phyloP scores from a whole-genome alignment of 2,329 filamentous ascomycete species.

The Aspergillus ochraceus region DNA sequence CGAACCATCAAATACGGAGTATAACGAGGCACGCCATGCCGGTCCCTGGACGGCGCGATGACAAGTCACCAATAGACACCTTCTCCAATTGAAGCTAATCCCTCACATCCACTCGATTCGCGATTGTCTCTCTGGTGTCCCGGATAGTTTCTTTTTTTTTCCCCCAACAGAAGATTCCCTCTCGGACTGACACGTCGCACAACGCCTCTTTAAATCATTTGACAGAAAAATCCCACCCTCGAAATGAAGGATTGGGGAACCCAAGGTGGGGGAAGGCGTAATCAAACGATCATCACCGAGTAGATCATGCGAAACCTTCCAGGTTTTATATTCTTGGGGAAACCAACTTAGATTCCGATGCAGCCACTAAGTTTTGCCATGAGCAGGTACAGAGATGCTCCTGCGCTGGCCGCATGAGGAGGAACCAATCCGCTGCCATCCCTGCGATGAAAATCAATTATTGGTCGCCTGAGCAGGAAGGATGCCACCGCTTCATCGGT shows the following conservation, averaged over 20 bases:
- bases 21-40: background rate
- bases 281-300: background rate
- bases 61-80: background rate
- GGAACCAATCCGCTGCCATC: conserved; percentile 1
- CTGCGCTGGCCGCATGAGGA: conserved; percentile 2
- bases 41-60: background rate
- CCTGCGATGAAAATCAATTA: background rate
- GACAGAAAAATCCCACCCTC: background rate
- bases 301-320: background rate
- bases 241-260: background rate
- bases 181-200: background rate
- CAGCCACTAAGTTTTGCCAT: conserved; percentile 1
- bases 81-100: background rate
- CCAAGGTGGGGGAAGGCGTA: background rate
- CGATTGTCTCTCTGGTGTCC: background rate
- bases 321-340: background rate
- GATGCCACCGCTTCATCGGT: conserved; percentile 1
- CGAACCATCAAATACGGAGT: background rate
- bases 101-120: background rate
- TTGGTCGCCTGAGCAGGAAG: conserved; percentile 5
- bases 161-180: background rate
- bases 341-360: background rate
- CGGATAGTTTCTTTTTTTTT: background rate
- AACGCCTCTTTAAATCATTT: background rate
- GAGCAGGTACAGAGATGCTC: background rate